Base-by-base conservation (phyloP, 441 rosid genomes). In the Adansonia madagascariensis region DNA sequence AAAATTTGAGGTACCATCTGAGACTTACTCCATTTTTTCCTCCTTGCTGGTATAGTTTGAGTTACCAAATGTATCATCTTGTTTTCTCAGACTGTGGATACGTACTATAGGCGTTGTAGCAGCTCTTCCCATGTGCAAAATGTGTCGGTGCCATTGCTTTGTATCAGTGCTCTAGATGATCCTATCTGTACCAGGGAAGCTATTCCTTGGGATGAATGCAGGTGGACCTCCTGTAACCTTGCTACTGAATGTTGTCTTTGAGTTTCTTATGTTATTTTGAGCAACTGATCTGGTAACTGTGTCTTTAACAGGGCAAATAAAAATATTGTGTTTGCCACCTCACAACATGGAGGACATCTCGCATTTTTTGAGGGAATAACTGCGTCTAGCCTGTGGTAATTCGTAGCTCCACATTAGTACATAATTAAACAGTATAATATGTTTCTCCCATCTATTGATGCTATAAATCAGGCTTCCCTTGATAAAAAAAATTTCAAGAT, bases 121-220 rank as follows among this genome's bases (percentile, higher is more conserved):
- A 91, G 98, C 82, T 73, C 92, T 10, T 63, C 76, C 60, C 90
- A 88, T 78, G 83, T 92, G 60, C 86, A 78, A 73, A 89, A 81
- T 31, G 95, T 91, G 18, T 83, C 96, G 0, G 92, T 92, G 35
- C 98, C 98, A 3, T 78, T 92, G 71, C 94, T 93, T 68, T 93
- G 98, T 82, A 85, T 93, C 78, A 93, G 94, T 84, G 90, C 98
- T 79, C 78, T 95, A 74, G 96, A 95, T 82, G 98, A 95, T 85
- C 98, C 98, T 14, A 82, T 93, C 65, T 95, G 98, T 80, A 89
- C 98, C 6, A 83, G 80, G 64, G 98, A 95, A 92, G 96, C 98
- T 78, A 91, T 95, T 82, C 98, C 97, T 49, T 95, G 94, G 95
- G 98, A 95, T 78, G 98, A 95, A 84, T 95, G 98, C 94, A 84